Conservation (phyloP, 179 eudicot genomes). For the Sideroxylon spinosum region DNA sequence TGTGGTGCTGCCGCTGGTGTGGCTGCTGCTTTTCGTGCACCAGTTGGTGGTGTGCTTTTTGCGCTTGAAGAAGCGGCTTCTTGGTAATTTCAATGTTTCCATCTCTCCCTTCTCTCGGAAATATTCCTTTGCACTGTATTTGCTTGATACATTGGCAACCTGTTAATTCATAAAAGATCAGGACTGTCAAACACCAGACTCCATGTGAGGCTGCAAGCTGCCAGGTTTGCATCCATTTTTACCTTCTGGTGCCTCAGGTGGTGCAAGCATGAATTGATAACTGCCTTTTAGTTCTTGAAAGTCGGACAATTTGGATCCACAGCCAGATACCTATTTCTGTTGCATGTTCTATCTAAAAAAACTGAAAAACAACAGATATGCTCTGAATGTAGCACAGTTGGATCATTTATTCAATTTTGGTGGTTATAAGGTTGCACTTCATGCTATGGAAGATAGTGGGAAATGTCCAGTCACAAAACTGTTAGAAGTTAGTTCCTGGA, state of each 20-base stretch:
- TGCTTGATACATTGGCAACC: not conserved
- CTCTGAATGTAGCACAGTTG: not conserved
- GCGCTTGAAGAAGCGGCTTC: slow-evolving; percentile 73
- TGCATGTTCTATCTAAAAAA: no score
- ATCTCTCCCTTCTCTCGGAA: no score
- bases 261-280: not conserved
- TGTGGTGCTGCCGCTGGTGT: slow-evolving; percentile 84
- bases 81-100: slow-evolving; percentile 29
- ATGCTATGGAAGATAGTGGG: not conserved
- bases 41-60: slow-evolving; percentile 32
- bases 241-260: not conserved
- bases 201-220: not conserved
- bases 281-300: not conserved
- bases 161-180: slow-evolving; percentile 2
- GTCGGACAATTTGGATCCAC: not conserved
- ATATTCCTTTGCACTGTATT: not conserved
- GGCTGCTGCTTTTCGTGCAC: slow-evolving; percentile 79
- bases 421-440: slow-evolving; percentile 11
- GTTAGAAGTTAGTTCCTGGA: not conserved
- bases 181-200: not conserved
- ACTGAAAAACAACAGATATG: not conserved
- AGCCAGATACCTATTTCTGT: not conserved
- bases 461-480: not conserved
- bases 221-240: slow-evolving; percentile 6
- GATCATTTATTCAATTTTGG: slow-evolving; percentile 5